Evolutionary conservation across 495 filamentous ascomycete species (phyloP), one percentile per base, ranked within the genome.

Genomic region (Cladorrhinum samala): DNA sequence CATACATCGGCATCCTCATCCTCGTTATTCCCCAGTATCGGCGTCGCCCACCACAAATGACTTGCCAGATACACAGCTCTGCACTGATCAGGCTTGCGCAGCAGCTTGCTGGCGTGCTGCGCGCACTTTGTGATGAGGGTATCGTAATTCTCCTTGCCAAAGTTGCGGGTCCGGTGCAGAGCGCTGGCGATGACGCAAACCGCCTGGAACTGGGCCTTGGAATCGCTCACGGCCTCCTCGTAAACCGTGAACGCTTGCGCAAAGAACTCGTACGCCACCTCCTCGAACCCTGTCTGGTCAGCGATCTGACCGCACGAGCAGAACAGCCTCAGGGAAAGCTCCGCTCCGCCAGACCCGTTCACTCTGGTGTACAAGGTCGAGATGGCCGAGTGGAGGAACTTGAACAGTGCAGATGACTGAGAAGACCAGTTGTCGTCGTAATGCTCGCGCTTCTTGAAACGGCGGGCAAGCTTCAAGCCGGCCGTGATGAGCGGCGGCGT

Each of bases 161-260:
- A 97, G 51, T 89, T 84, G 50, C 92, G 77, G 2, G 89, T 88
- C 30, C 85, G 83, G 61, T 96, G 90, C 41, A 98, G 70, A 14
- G 89, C 91, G 53, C 86, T 89, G 2, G 93, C 87, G 55, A 98
- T 93, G 33, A 96, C 82, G 59, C 91, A 96, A 3, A 98, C 93
- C 9, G 94, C 91, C 70, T 98, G 93, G 75, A 96, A 98, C 64
- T 98, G 93, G 1, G 91, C 91, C 53, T 93, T 84, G 13, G 89
- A 95, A 66, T 98, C 93, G 50, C 88, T 92, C 53, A 98, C 87
- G 1, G 87, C 83, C 70, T 97, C 94, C 65, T 98, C 93, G 65
- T 98, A 98, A 25, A 97, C 89, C 0, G 93, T 97, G 56, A 98
- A 98, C 1, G 93, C 93, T 65, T 98, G 94, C 2, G 92, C 93